Evolutionary conservation across 495 filamentous ascomycete species (phyloP).

Genomic region (Neurospora sp.): DNA sequence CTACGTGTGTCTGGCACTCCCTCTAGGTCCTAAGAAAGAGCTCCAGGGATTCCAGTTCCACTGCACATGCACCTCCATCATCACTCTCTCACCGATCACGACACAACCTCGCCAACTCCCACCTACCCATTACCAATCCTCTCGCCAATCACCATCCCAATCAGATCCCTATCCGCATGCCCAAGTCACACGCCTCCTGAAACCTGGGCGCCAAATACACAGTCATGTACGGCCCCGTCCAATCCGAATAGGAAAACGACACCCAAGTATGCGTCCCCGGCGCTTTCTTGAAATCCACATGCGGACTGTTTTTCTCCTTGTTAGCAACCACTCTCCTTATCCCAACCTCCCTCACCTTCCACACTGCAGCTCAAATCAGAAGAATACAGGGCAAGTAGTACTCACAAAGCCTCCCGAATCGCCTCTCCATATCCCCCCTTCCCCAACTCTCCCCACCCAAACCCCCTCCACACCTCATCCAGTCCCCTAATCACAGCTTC

Average conservation of each 20-base stretch:
- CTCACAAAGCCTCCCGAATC: background rate
- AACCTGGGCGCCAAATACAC: background rate
- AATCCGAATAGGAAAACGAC: background rate
- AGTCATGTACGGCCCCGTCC: background rate
- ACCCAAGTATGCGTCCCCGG: background rate
- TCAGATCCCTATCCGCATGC: background rate
- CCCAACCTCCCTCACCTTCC: background rate
- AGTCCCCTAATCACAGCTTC: background rate
- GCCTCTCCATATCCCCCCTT: background rate
- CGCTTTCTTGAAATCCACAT: background rate
- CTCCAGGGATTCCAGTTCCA: background rate
- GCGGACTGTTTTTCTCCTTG: background rate
- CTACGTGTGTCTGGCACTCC: background rate
- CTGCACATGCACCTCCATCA: background rate
- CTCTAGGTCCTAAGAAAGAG: background rate
- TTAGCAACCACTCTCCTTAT: background rate
- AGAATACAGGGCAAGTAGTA: background rate
- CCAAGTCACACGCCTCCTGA: background rate
- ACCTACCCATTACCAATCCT: background rate
- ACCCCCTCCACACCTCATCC: background rate
- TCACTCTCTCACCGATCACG: background rate
- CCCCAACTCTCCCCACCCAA: background rate
- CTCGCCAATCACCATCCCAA: background rate
- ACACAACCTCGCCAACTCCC: background rate
- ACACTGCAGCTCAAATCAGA: background rate